Evolutionary conservation across 768 basidiomycete species (phyloP).

Genomic region (Rhizopogon roseolus): DNA sequence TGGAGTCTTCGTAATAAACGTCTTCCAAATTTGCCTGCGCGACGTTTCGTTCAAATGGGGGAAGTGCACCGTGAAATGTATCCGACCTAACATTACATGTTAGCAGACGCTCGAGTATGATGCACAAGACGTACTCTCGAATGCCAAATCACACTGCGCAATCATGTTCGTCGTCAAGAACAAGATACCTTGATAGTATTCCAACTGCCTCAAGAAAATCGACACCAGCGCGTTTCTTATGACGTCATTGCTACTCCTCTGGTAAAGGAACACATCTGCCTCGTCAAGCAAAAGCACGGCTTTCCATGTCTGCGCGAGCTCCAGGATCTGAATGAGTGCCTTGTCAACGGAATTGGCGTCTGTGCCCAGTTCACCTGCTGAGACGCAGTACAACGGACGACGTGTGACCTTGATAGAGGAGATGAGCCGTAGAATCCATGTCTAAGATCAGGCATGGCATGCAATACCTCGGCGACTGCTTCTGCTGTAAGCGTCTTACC

Average conservation of each 20-base stretch:
- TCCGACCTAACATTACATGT: conserved; percentile 20
- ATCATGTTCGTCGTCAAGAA: conserved; percentile 50
- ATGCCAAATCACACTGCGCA: conserved; percentile 54
- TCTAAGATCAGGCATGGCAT: no score
- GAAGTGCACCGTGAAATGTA: conserved; percentile 30
- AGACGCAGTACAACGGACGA: not conserved
- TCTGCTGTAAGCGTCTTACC: conserved; percentile 58
- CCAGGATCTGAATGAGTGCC: conserved; percentile 26
- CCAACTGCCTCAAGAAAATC: conserved; percentile 57
- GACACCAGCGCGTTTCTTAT: conserved; percentile 61
- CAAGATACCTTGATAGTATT: conserved; percentile 56
- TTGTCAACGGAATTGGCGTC: not conserved
- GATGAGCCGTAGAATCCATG: not conserved
- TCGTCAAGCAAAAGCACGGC: conserved; percentile 56
- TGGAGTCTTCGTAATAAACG: not conserved
- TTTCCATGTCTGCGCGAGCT: conserved; percentile 54
- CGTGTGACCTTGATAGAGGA: not conserved
- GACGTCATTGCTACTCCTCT: conserved; percentile 41
- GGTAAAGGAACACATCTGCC: conserved; percentile 51
- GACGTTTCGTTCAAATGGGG: conserved; percentile 21
- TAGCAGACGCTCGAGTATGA: not conserved
- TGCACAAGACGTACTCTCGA: conserved; percentile 27
- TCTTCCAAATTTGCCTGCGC: conserved; percentile 2
- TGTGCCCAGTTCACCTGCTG: not conserved
- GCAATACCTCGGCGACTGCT: conserved; percentile 52